Evolutionary conservation across 2,329 filamentous ascomycete species (phyloP).

Genomic region (Dissoconium aciculare): DNA sequence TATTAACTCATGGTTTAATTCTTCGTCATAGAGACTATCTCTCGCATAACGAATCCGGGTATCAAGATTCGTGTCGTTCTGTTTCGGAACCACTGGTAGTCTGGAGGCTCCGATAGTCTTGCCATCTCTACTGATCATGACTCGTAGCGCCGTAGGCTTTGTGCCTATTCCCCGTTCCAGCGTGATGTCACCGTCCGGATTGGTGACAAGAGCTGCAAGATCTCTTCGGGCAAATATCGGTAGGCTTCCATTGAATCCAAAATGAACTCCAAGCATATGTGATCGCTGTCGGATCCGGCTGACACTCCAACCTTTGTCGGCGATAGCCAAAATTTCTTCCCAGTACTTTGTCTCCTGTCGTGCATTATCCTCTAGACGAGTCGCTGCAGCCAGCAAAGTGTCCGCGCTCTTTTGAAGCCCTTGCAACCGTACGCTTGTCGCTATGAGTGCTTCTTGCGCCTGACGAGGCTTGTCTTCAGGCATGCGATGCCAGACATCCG

Average conservation of each 20-base stretch:
- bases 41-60: conserved; percentile 58
- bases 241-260: conserved; percentile 66
- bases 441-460: conserved; percentile 30
- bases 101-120: conserved; percentile 42
- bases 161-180: conserved; percentile 52
- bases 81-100: conserved; percentile 18
- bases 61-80: conserved; percentile 47
- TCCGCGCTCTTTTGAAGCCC: conserved; percentile 61
- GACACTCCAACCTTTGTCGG: conserved; percentile 72
- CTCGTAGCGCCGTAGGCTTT: conserved; percentile 47
- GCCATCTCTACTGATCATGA: conserved; percentile 47
- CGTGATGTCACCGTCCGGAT: conserved; percentile 57
- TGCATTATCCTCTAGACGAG: conserved; percentile 61
- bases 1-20: conserved; percentile 79
- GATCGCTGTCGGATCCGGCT: conserved; percentile 57
- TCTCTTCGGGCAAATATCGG: conserved; percentile 51
- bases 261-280: conserved; percentile 68
- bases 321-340: conserved; percentile 69
- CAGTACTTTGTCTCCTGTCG: conserved; percentile 73
- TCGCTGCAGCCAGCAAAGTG: conserved; percentile 55
- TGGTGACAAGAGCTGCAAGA: conserved; percentile 64
- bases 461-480: conserved; percentile 39
- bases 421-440: conserved; percentile 61
- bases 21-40: conserved; percentile 67
- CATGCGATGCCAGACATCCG: conserved; percentile 42